Base-by-base conservation (phyloP, 371 early-diverging fungal genomes). In the Chytridiales sp. region DNA sequence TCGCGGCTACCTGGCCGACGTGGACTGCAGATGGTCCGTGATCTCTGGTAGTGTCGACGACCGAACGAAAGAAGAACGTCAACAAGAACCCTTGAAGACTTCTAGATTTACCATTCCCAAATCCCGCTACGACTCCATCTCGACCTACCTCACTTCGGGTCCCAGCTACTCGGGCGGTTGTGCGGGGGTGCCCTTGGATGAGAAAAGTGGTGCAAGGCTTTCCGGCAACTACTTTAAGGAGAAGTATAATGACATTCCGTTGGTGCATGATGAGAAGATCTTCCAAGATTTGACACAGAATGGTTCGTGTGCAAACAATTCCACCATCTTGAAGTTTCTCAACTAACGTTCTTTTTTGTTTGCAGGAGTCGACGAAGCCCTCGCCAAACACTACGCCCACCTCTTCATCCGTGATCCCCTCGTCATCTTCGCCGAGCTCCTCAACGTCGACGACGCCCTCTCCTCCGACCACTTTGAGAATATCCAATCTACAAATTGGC, bases 401-500 rank as follows among this genome's bases (percentile, higher is more conserved):
- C 78, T 99, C 59, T 99, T 98, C 68, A 96, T 98, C 54, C 88
- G 99, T 32, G 99, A 99, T 68, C 99, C 99, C 35, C 82, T 99
- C 34, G 95, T 99, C 11, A 85, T 97, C 22, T 98, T 92, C 67
- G 75, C 87, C 67, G 97, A 98, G 67, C 72, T 93, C 29, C 73
- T 96, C 53, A 78, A 94, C 32, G 89, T 92, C 55, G 93, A 97
- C 69, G 88, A 96, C 64, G 69, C 76, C 49, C 60, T 67, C 2
- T 86, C 86, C 21, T 87, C 92, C 0, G 97, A 98, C 76, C 98
- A 98, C 69, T 98, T 98, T 80, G 98, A 94, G 82, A 98, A 99
- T 75, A 84, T 99, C 47, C 98, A 99, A 82, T 93, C 93, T 24
- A 98, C 98, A 49, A 99, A 99, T 75, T 99, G 99, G 99, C 96